Percentiles rank a stretch among this genome's conserved stretches.
These are phyloP conservation scores for Physcomitrellopsis africana DNA, from an alignment of 225 moss, liverwort and hornwort genomes.

Conservation along the genomic window DNA sequence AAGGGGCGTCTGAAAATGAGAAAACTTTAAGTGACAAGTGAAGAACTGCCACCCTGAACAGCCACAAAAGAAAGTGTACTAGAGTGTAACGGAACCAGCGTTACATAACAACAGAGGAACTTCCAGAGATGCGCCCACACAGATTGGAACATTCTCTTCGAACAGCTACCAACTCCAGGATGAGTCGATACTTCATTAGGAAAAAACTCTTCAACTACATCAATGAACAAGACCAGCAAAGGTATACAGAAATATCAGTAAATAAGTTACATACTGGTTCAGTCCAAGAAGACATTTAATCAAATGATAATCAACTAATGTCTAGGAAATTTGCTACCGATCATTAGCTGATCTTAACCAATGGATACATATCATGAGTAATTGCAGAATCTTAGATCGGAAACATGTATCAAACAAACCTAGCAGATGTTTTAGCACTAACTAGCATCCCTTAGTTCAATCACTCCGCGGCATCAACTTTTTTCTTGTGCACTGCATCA, in stretches of 20 bases:
- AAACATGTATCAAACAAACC: constrained; percentile 27
- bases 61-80: neutral
- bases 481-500: constrained; percentile 46
- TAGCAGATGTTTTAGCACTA: neutral
- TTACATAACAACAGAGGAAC: neutral
- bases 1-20: no score
- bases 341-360: constrained; percentile 21
- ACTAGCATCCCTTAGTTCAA: neutral
- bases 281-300: constrained; percentile 15
- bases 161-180: neutral
- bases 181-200: neutral
- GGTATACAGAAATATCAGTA: constrained; percentile 9
- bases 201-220: neutral
- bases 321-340: constrained; percentile 24
- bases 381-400: constrained; percentile 12
- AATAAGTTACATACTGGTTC: constrained; percentile 28
- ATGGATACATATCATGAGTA: constrained; percentile 31
- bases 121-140: neutral
- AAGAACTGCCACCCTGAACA: neutral
- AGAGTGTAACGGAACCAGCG: neutral
- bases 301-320: constrained; percentile 23
- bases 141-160: neutral
- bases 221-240: neutral
- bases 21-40: no score
- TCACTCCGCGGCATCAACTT: constrained; percentile 27